phyloP scores from a whole-genome alignment of 1,284 basidiomycete genomes.

The Mycena sp. region DNA sequence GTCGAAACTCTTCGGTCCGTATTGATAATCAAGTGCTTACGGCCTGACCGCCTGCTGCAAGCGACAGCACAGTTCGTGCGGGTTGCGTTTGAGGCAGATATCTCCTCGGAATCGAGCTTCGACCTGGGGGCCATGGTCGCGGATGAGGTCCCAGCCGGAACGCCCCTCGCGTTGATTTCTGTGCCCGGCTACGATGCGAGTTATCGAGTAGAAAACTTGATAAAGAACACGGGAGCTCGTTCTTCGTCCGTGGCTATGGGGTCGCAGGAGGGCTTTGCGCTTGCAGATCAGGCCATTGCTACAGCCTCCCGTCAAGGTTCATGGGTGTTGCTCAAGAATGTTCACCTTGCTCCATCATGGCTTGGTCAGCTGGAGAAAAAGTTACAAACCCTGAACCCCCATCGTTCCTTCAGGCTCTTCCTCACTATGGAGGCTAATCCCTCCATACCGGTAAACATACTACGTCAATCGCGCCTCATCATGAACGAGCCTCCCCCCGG shows the following conservation, averaged over 20 bases:
- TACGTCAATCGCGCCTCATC: conserved; percentile 92
- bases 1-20: conserved; percentile 79
- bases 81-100: conserved; percentile 80
- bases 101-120: conserved; percentile 76
- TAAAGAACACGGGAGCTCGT: conserved; percentile 77
- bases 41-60: conserved; percentile 90
- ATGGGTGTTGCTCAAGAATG: conserved; percentile 97
- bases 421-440: conserved; percentile 96
- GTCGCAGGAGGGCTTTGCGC: conserved; percentile 95
- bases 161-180: conserved; percentile 91
- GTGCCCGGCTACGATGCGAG: conserved; percentile 98
- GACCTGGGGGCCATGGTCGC: conserved; percentile 82
- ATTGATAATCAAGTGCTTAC: conserved; percentile 87
- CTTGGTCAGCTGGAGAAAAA: conserved; percentile 95
- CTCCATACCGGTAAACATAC: conserved; percentile 92
- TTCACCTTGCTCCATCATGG: conserved; percentile 94
- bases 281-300: conserved; percentile 95
- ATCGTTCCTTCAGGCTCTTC: conserved; percentile 93
- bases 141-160: conserved; percentile 81
- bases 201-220: conserved; percentile 91
- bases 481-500: conserved; percentile 99
- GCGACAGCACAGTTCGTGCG: conserved; percentile 82
- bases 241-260: conserved; percentile 96
- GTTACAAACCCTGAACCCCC: conserved; percentile 89
- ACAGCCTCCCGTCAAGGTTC: conserved; percentile 89